Evolutionary conservation across 1,284 basidiomycete species (phyloP).

Genomic region (Heterobasidion irregulare): DNA sequence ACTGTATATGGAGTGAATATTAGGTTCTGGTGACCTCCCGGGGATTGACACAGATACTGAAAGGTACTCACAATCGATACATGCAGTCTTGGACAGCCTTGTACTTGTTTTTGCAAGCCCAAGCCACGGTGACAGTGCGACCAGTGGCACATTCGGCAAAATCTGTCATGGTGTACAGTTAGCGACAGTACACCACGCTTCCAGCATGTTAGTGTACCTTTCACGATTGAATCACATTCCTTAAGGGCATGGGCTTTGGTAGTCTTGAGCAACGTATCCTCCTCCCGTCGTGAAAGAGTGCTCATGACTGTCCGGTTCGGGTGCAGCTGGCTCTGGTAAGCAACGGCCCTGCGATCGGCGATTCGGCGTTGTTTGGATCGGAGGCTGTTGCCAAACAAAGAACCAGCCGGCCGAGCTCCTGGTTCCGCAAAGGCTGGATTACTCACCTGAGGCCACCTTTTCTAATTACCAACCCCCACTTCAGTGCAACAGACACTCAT

Average conservation of each 20-base stretch:
- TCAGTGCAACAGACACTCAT: neutral
- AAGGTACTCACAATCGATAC: slow-evolving; percentile 60
- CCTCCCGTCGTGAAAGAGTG: slow-evolving; percentile 75
- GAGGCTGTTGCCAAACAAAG: neutral
- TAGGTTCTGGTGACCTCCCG: neutral
- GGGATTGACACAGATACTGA: neutral
- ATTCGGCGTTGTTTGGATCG: neutral
- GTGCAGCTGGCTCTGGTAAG: neutral
- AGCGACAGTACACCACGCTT: neutral
- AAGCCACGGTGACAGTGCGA: slow-evolving; percentile 76
- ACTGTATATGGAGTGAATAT: slow-evolving; percentile 24
- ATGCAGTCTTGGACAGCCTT: slow-evolving; percentile 75
- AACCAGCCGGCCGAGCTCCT: neutral
- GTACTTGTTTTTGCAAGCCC: slow-evolving; percentile 70
- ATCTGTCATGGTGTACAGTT: slow-evolving; percentile 31
- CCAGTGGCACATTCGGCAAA: slow-evolving; percentile 82
- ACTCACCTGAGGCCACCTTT: too few species aligned
- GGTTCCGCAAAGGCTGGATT: too few species aligned
- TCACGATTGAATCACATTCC: slow-evolving; percentile 71
- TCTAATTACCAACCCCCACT: neutral
- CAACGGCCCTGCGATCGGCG: neutral
- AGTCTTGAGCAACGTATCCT: slow-evolving; percentile 74
- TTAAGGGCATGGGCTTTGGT: slow-evolving; percentile 77
- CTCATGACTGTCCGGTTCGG: slow-evolving; percentile 4
- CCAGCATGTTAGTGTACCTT: slow-evolving; percentile 37